These are phyloP conservation scores for Beta vulgaris DNA, from an alignment of 148 eudicot species.

Conservation along the genomic window DNA sequence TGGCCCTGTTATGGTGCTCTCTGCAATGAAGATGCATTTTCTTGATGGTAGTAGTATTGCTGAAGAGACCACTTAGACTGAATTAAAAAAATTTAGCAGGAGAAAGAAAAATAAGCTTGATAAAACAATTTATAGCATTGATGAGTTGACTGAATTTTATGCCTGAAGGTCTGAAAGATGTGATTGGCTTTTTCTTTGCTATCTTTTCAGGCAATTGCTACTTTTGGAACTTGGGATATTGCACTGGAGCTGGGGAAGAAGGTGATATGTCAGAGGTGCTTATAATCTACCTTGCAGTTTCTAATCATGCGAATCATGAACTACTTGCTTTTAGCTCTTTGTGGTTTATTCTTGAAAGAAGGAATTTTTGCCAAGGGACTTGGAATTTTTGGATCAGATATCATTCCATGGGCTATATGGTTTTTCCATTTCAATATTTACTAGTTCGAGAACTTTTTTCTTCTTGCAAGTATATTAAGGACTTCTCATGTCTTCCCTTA, in stretches of 20 bases:
- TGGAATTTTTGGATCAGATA: not conserved
- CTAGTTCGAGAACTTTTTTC: not conserved
- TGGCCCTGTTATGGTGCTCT: not conserved
- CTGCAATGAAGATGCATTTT: not conserved
- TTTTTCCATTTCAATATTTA: not conserved
- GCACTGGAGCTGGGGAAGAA: constrained; percentile 82
- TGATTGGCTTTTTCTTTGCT: not conserved
- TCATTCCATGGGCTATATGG: not conserved
- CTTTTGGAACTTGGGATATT: constrained; percentile 84
- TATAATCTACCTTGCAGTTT: constrained; percentile 13
- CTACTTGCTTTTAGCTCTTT: not conserved
- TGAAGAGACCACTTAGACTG: not conserved
- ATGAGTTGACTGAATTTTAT: not conserved
- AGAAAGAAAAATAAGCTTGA: not conserved
- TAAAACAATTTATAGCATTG: not conserved
- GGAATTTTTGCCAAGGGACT: too few species aligned
- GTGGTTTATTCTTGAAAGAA: not conserved
- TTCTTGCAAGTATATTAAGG: not conserved
- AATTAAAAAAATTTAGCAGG: not conserved
- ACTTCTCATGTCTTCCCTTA: not conserved
- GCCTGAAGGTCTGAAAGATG: not conserved
- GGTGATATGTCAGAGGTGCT: constrained; percentile 77
- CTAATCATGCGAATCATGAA: constrained; percentile 5
- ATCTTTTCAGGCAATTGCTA: constrained; percentile 59
- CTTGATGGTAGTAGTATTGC: not conserved